A percentile compares a stretch with the other conserved stretches of the same genome.
phyloP scores from a whole-genome alignment of 202 grass and related monocot genomes.

The Setaria italica region DNA sequence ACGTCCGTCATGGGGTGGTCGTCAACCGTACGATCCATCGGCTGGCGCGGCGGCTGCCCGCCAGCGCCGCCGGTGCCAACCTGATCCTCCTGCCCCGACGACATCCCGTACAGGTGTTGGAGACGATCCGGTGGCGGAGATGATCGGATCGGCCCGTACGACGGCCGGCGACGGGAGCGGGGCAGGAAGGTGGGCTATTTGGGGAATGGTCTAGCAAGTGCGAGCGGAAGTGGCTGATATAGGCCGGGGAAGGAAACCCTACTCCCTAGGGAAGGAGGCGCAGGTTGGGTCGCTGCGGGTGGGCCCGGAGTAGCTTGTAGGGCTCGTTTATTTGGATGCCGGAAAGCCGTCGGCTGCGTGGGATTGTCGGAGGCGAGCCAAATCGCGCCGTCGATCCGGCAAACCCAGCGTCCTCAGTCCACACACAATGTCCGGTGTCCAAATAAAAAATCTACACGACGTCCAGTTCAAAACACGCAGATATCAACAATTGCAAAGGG shows the following conservation, averaged over 20 bases:
- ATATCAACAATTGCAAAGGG: no score
- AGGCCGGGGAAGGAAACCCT: no score
- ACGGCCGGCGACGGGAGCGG: neutral
- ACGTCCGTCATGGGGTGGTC: neutral
- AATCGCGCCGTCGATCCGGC: no score
- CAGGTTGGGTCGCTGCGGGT: slow-evolving; percentile 32
- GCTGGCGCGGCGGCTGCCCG: neutral
- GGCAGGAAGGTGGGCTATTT: slow-evolving; percentile 9
- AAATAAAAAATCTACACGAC: no score
- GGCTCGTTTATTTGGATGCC: no score
- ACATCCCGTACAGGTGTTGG: slow-evolving; percentile 38
- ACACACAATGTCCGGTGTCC: no score
- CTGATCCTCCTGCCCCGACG: slow-evolving; percentile 54
- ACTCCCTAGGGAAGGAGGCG: slow-evolving; percentile 8
- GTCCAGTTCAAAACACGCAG: no score
- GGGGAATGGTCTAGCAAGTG: slow-evolving; percentile 16
- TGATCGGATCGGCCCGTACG: neutral
- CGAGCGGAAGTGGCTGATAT: neutral
- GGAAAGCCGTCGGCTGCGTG: no score
- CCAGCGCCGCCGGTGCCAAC: slow-evolving; percentile 4
- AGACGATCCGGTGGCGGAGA: slow-evolving; percentile 36
- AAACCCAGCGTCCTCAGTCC: no score
- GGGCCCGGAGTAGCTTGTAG: slow-evolving; percentile 9
- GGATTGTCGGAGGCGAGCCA: no score
- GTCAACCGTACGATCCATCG: no score